A percentile compares a stretch with the other conserved stretches of the same genome.
Conservation (phyloP, 2,329 filamentous ascomycete genomes). For the Cryphonectria naterciae region DNA sequence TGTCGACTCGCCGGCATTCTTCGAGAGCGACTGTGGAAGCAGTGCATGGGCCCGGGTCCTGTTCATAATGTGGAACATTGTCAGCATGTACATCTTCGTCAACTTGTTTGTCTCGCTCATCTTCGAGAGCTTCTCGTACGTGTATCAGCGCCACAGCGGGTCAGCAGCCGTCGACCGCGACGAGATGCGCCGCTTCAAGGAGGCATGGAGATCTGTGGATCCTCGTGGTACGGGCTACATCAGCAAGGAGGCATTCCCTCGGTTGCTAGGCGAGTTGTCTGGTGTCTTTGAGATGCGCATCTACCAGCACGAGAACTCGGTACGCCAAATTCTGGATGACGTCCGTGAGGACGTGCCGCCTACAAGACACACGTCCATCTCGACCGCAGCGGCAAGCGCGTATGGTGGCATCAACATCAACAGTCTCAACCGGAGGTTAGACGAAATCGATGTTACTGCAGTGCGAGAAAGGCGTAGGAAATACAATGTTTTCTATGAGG, state of each 20-base stretch:
- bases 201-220: conserved; percentile 96
- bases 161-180: conserved; percentile 87
- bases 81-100: conserved; percentile 99
- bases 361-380: conserved; percentile 58
- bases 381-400: conserved; percentile 52
- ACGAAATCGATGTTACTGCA: conserved; percentile 71
- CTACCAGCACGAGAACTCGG: conserved; percentile 87
- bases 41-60: conserved; percentile 83
- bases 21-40: conserved; percentile 91
- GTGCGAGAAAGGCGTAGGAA: conserved; percentile 76
- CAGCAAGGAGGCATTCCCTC: conserved; percentile 83
- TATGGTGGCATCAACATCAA: conserved; percentile 70
- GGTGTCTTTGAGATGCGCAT: conserved; percentile 98
- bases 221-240: conserved; percentile 91
- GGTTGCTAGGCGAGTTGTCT: conserved; percentile 87
- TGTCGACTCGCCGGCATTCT: conserved; percentile 72
- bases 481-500: conserved; percentile 96
- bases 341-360: conserved; percentile 64
- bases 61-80: conserved; percentile 97
- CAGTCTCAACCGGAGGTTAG: conserved; percentile 74
- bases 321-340: conserved; percentile 84
- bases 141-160: conserved; percentile 96
- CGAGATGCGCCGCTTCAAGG: conserved; percentile 95
- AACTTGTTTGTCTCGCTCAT: conserved; percentile 98
- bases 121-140: conserved; percentile 98